Conservation (phyloP, 139 green algal genomes). For the Deuterostichococcus epilithicus region DNA sequence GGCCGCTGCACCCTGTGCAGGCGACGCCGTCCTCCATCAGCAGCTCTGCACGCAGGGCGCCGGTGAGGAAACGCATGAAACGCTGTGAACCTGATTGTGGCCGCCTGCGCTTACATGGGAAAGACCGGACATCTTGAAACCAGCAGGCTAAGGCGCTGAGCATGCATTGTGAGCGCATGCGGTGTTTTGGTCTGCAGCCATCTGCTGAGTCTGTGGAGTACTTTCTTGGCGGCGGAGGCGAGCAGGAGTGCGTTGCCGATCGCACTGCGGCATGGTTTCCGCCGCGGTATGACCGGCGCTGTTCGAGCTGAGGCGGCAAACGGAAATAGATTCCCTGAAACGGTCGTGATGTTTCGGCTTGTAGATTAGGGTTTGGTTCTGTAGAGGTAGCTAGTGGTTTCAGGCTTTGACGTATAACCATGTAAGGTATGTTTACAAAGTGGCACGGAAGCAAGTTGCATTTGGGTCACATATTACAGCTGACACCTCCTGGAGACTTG, state of each 20-base stretch:
- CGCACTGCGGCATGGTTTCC: not conserved
- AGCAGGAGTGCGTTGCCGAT: not conserved
- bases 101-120: not conserved
- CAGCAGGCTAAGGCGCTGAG: too few species aligned
- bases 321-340: too few species aligned
- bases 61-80: not conserved
- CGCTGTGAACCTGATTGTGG: not conserved
- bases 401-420: too few species aligned
- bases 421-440: too few species aligned
- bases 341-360: too few species aligned
- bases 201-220: not conserved
- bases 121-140: not conserved
- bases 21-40: not conserved
- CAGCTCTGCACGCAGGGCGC: not conserved
- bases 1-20: not conserved
- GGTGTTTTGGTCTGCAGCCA: not conserved
- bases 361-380: too few species aligned
- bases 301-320: too few species aligned
- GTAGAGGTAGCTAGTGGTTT: too few species aligned
- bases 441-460: too few species aligned
- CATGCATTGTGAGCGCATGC: not conserved
- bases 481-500: too few species aligned
- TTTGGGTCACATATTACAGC: too few species aligned
- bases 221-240: not conserved
- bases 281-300: too few species aligned